phyloP scores from a whole-genome alignment of 2,329 filamentous ascomycete species.

The Fusarium torreyae region DNA sequence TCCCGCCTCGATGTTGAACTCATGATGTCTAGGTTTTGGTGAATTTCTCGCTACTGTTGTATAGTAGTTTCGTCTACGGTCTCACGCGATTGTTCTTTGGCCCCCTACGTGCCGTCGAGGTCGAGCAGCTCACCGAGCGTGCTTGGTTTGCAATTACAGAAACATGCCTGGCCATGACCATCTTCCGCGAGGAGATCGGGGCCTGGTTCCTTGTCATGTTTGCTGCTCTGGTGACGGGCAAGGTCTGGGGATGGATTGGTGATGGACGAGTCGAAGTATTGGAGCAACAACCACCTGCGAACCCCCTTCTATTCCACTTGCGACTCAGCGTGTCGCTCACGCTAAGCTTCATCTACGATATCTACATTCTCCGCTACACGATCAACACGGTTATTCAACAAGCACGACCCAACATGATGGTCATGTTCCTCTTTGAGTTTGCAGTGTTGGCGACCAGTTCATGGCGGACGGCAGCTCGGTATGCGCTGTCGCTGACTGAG shows the following conservation, averaged over 20 bases:
- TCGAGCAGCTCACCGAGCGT: conserved; percentile 97
- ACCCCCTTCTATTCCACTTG: conserved; percentile 89
- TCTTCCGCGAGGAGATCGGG: conserved; percentile 95
- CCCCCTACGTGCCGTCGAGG: conserved; percentile 90
- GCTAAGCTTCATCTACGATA: conserved; percentile 84
- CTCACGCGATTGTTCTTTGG: conserved; percentile 94
- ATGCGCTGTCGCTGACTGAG: conserved; percentile 84
- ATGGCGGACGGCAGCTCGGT: conserved; percentile 82
- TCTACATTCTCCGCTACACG: conserved; percentile 85
- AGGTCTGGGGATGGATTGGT: conserved; percentile 99
- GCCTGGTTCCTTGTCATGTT: conserved; percentile 98
- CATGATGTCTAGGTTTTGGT: conserved; percentile 78
- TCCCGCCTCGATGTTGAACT: conserved; percentile 23
- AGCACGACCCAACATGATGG: conserved; percentile 98
- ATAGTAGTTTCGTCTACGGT: conserved; percentile 85
- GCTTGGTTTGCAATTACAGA: conserved; percentile 99
- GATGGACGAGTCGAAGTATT: conserved; percentile 94
- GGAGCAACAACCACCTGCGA: conserved; percentile 93
- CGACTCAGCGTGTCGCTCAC: conserved; percentile 84
- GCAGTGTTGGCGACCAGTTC: conserved; percentile 88
- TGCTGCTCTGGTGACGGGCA: conserved; percentile 89
- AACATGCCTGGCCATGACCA: conserved; percentile 97
- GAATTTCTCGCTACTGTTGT: conserved; percentile 88
- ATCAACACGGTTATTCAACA: conserved; percentile 87
- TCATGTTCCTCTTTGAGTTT: conserved; percentile 99